These are phyloP conservation scores for Phaseolus coccineus DNA, from an alignment of 331 rosid genomes.

Conservation along the genomic window DNA sequence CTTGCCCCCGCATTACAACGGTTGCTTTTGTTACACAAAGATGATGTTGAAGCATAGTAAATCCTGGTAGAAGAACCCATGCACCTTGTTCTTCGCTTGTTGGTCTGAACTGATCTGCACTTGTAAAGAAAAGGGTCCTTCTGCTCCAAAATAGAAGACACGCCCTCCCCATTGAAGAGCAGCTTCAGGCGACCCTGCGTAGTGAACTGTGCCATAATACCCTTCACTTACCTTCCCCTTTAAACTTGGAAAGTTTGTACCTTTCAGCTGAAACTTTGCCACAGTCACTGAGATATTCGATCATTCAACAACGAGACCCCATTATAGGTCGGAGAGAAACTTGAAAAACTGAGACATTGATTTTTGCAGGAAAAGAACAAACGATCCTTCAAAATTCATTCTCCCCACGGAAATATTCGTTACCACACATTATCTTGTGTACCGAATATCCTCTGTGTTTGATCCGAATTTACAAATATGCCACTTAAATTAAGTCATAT, in stretches of 20 bases:
- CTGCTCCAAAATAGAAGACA: conserved; percentile 60
- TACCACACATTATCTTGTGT: conserved; percentile 61
- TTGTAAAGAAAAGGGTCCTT: conserved; percentile 63
- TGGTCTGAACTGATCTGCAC: conserved; percentile 57
- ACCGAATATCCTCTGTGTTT: conserved; percentile 50
- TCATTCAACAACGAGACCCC: conserved; percentile 32
- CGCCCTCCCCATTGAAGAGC: conserved; percentile 66
- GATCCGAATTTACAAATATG: conserved; percentile 36
- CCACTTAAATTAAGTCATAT: conserved; percentile 10
- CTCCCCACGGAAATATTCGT: conserved; percentile 53
- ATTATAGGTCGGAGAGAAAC: conserved; percentile 32
- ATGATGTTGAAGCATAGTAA: conserved; percentile 46
- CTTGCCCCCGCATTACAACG: conserved; percentile 61
- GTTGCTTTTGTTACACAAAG: conserved; percentile 44
- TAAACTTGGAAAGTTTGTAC: conserved; percentile 28
- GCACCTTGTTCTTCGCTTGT: conserved; percentile 45
- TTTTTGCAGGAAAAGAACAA: conserved; percentile 25
- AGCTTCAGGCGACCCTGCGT: conserved; percentile 75
- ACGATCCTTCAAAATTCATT: neutral
- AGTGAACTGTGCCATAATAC: conserved; percentile 74
- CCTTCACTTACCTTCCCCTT: conserved; percentile 13
- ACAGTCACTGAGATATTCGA: conserved; percentile 35
- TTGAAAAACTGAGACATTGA: conserved; percentile 32
- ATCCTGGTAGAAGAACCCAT: conserved; percentile 51
- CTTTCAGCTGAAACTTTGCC: conserved; percentile 29